Evolutionary conservation across 1,284 basidiomycete genomes (phyloP), one percentile per base, ranked within the genome.

Genomic region (Neonothopanus nambi): DNA sequence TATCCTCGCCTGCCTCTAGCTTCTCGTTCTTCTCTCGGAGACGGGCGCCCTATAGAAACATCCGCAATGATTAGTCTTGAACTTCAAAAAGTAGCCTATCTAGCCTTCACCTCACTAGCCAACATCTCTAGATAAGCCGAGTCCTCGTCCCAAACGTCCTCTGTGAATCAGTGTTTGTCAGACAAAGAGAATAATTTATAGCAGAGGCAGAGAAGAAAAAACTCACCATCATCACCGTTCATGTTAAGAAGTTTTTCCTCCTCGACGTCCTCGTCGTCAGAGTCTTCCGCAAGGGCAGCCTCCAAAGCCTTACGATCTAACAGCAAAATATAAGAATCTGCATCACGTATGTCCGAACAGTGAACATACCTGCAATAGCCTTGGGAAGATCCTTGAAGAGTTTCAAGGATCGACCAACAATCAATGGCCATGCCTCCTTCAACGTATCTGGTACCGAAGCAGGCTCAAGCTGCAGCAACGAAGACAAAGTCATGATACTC

Each of bases 101-200:
- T 35, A 35, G 63, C 73, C 51, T 33, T 33, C 59, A 87, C 89
- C 81, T 92, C 89, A 61, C 82, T 83, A 8, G 89, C 89, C 38
- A 92, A 77, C 78, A 90, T 76, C 67, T 92, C 90, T 46, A 91
- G 75, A 64, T 91, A 91, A 2, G 85, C 87, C 3, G 89, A 89
- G 60, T 92, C 90, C 56, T 89, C 86, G 62, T 92, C 90, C 85
- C 87, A 91, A 15, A 92, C 88, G 64, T 91, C 89, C 61, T 86
- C 85, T 84, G 60, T 26, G 23, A 57, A 55, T 56, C 56, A 48
- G 52, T 40, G 62, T 48, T 17, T 37, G 47, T 30, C 24, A 20
- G 48, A 49, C 8, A 23, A 24, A 36, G 9, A 3, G n/a, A 39
- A 43, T 5, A n/a, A 55, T 20, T 42, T 35, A 17, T 13, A 15